Evolutionary conservation across 1,139 yeast genomes (phyloP).

Genomic region (Lodderomyces pseudojiufengensis): DNA sequence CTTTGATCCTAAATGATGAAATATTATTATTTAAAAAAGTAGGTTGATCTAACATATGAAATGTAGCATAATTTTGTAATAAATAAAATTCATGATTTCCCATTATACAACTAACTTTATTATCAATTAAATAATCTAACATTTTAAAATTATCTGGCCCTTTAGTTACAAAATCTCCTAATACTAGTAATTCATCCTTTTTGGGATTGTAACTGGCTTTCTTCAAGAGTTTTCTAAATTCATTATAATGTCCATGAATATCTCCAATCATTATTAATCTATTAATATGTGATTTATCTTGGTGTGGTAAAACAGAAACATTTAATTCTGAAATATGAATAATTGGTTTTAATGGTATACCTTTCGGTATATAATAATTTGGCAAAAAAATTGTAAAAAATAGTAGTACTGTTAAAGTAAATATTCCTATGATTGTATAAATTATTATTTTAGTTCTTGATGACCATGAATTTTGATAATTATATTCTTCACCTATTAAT

Average conservation of each 20-base stretch:
- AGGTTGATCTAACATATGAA: conserved; percentile 47
- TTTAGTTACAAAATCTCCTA: conserved; percentile 85
- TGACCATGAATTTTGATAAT: conserved; percentile 12
- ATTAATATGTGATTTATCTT: conserved; percentile 18
- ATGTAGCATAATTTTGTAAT: conserved; percentile 55
- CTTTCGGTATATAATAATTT: conserved; percentile 31
- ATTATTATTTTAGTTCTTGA: conserved; percentile 14
- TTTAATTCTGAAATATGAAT: conserved; percentile 23
- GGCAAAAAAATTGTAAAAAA: conserved; percentile 36
- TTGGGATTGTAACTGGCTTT: conserved; percentile 40
- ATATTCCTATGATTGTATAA: conserved; percentile 13
- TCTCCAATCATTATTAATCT: conserved; percentile 78
- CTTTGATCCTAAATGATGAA: conserved; percentile 3
- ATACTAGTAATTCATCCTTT: conserved; percentile 58
- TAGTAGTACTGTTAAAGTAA: conserved; percentile 21
- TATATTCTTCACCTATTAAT: neutral
- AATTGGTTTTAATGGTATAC: conserved; percentile 25
- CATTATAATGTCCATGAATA: conserved; percentile 73
- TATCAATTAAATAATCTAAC: conserved; percentile 59
- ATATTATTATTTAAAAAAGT: neutral
- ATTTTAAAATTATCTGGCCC: conserved; percentile 76
- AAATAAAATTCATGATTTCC: conserved; percentile 86
- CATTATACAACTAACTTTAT: conserved; percentile 66
- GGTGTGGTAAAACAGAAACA: conserved; percentile 16
- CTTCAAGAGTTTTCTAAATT: conserved; percentile 49